These are phyloP conservation scores for Rhamnella rubrinervis DNA, from an alignment of 331 rosid species.

Conservation along the genomic window DNA sequence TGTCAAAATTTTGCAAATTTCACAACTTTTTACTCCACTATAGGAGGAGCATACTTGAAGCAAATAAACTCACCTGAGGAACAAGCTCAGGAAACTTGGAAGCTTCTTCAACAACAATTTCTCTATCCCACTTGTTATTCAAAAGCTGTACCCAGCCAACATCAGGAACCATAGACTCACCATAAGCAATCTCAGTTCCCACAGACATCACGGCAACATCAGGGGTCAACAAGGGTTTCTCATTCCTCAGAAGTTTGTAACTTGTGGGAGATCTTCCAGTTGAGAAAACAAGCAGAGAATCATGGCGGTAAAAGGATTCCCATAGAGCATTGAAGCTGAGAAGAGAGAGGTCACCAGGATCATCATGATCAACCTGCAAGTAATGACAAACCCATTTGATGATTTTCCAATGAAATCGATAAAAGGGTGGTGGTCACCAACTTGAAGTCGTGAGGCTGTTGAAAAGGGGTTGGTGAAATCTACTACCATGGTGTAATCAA, in stretches of 20 bases:
- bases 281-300: constrained; percentile 81
- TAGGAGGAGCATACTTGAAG: no score
- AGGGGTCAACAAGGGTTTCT: constrained; percentile 79
- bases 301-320: constrained; percentile 76
- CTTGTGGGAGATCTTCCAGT: constrained; percentile 75
- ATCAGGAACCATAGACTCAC: constrained; percentile 57
- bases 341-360: constrained; percentile 51
- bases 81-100: constrained; percentile 61
- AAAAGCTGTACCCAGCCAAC: constrained; percentile 52
- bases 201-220: constrained; percentile 76
- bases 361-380: constrained; percentile 81
- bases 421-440: background rate
- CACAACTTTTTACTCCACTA: background rate
- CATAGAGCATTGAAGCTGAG: constrained; percentile 75
- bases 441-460: background rate
- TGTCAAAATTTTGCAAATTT: background rate
- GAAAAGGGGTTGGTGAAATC: constrained; percentile 2
- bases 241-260: constrained; percentile 44
- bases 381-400: background rate
- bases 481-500: constrained; percentile 75
- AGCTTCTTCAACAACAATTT: constrained; percentile 62
- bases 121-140: constrained; percentile 65
- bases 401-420: background rate
- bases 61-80: constrained; percentile 48
- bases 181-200: constrained; percentile 80